Percentiles rank a stretch among this genome's conserved stretches.
phyloP scores from a whole-genome alignment of 495 filamentous ascomycete genomes.

The Saxophila tyrrhenica region DNA sequence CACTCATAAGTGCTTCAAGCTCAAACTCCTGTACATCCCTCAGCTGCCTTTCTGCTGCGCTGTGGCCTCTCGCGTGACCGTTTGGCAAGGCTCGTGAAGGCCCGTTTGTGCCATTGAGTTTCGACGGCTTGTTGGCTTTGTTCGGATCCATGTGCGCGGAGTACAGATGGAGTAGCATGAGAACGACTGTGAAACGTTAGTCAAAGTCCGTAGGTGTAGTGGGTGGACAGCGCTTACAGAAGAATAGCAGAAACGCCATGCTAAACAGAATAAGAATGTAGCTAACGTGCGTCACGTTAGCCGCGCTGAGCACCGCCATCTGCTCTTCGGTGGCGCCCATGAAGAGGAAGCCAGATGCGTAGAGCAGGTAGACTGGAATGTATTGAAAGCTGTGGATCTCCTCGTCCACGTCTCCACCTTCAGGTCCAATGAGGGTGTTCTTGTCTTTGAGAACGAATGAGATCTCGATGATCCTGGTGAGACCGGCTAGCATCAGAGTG shows the following conservation, averaged over 20 bases:
- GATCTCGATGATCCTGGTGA: constrained; percentile 80
- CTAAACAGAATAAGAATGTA: constrained; percentile 88
- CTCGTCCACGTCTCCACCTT: constrained; percentile 34
- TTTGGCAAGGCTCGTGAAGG: constrained; percentile 30
- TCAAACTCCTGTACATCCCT: constrained; percentile 47
- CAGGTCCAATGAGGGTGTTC: constrained; percentile 35
- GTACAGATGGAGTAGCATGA: constrained; percentile 75
- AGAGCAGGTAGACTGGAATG: constrained; percentile 78
- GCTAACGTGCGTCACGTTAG: constrained; percentile 73
- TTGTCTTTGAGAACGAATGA: constrained; percentile 73
- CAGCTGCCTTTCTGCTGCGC: constrained; percentile 32
- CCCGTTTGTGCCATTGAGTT: constrained; percentile 14
- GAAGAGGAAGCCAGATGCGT: constrained; percentile 90
- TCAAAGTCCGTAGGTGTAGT: not conserved
- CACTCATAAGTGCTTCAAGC: constrained; percentile 58
- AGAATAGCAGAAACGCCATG: constrained; percentile 78
- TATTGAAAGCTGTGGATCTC: constrained; percentile 86
- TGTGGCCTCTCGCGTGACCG: constrained; percentile 38
- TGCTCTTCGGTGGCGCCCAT: constrained; percentile 97
- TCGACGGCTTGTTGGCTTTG: constrained; percentile 6
- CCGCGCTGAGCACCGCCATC: constrained; percentile 61
- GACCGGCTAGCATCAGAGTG: constrained; percentile 81
- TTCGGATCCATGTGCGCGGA: constrained; percentile 38
- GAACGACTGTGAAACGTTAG: constrained; percentile 44
- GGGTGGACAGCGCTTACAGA: constrained; percentile 45